These are phyloP conservation scores for Talaromyces atroroseus DNA, from an alignment of 2,329 filamentous ascomycete genomes.

Conservation along the genomic window DNA sequence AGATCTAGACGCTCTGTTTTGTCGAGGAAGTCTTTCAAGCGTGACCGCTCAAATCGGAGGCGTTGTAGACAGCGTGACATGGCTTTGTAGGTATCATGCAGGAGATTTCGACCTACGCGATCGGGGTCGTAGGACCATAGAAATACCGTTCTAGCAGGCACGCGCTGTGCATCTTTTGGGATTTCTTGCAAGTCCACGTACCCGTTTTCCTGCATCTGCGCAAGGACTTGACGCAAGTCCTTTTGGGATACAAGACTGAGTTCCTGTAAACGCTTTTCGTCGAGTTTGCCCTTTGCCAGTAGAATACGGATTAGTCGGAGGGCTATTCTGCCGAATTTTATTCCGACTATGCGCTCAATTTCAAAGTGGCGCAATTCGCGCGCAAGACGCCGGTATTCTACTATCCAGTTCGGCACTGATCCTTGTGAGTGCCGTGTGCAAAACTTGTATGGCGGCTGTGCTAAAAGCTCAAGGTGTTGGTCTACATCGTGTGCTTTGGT, in stretches of 20 bases:
- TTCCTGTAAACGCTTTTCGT: conserved; percentile 80
- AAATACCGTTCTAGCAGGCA: conserved; percentile 78
- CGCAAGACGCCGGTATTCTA: conserved; percentile 73
- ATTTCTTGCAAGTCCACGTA: conserved; percentile 92
- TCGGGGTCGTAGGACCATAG: conserved; percentile 86
- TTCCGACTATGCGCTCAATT: conserved; percentile 73
- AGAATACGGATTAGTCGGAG: conserved; percentile 82
- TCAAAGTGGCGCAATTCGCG: conserved; percentile 68
- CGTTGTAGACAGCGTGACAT: conserved; percentile 83
- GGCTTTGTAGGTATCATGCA: conserved; percentile 81
- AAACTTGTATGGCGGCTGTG: conserved; percentile 36
- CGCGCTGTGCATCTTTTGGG: conserved; percentile 75
- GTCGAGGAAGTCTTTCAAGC: conserved; percentile 66
- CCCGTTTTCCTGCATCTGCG: conserved; percentile 77
- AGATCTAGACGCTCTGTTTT: conserved; percentile 84
- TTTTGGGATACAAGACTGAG: conserved; percentile 78
- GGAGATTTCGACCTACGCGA: conserved; percentile 61
- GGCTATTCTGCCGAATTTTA: conserved; percentile 69
- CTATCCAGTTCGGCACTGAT: conserved; percentile 69
- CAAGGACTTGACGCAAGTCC: conserved; percentile 78
- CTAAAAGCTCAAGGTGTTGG: conserved; percentile 46
- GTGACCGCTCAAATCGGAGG: conserved; percentile 67
- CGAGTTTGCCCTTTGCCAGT: conserved; percentile 81
- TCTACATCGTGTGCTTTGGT: conserved; percentile 26
- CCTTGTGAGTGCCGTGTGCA: conserved; percentile 31